Conservation (phyloP, 257 asterid species). For the Solanum clarkiae region DNA sequence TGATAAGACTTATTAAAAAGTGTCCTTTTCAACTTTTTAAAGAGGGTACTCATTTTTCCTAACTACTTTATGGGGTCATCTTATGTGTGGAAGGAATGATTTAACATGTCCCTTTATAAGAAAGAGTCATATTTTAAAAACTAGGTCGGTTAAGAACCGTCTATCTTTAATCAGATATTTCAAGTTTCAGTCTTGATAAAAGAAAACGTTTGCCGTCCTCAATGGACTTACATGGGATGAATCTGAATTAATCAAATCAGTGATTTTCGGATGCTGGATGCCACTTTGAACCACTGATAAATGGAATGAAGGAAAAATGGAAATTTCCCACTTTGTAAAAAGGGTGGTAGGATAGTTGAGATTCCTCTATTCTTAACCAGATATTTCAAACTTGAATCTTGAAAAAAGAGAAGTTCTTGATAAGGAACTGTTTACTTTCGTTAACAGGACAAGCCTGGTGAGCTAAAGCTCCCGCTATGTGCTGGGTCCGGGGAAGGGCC, state of each 20-base stretch:
- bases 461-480: no score
- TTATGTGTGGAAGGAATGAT: not conserved
- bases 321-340: not conserved
- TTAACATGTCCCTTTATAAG: not conserved
- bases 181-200: not conserved
- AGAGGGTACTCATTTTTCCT: not conserved
- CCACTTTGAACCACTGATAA: not conserved
- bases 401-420: not conserved
- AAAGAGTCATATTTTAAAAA: not conserved
- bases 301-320: not conserved
- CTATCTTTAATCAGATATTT: not conserved
- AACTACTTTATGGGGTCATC: not conserved
- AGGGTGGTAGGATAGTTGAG: not conserved
- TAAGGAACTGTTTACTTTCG: not conserved
- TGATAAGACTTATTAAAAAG: not conserved
- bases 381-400: not conserved
- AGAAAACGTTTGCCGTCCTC: not conserved
- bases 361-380: not conserved
- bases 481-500: no score
- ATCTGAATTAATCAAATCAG: not conserved
- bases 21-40: not conserved
- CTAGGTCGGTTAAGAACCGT: not conserved
- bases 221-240: rapidly evolving
- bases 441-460: not conserved
- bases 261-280: not conserved